Evolutionary conservation across 371 early-diverging fungal species (phyloP).

Genomic region (Apophysomyces trapeziformis): DNA sequence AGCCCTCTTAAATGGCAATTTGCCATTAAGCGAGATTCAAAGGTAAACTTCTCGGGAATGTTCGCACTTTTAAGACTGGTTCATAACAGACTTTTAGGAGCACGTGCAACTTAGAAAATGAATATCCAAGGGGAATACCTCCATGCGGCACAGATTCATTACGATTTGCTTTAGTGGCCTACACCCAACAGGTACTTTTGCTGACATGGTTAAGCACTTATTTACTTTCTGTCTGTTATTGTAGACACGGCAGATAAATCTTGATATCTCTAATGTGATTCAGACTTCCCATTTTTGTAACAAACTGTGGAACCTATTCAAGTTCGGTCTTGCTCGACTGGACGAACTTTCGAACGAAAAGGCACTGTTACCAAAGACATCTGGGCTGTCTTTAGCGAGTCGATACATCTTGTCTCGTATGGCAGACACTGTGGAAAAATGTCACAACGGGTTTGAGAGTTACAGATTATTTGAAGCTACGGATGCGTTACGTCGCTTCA

Average conservation of each 20-base stretch:
- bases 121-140: constrained; percentile 96
- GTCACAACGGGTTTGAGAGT: constrained; percentile 69
- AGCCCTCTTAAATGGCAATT: constrained; percentile 74
- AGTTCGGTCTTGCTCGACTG: constrained; percentile 68
- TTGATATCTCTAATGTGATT: constrained; percentile 93
- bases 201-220: neutral
- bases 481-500: constrained; percentile 84
- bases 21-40: constrained; percentile 83
- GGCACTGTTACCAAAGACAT: neutral
- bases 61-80: neutral
- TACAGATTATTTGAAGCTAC: constrained; percentile 88
- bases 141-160: constrained; percentile 98
- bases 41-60: constrained; percentile 35
- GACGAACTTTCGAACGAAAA: constrained; percentile 24
- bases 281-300: constrained; percentile 96
- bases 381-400: constrained; percentile 71
- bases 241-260: constrained; percentile 90
- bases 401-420: constrained; percentile 87
- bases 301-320: constrained; percentile 98
- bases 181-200: constrained; percentile 73
- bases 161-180: constrained; percentile 88
- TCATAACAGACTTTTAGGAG: constrained; percentile 44
- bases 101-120: constrained; percentile 67
- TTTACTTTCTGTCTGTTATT: neutral
- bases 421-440: constrained; percentile 68